Conservation (phyloP, 1,284 basidiomycete genomes). For the Leccinum proximum region DNA sequence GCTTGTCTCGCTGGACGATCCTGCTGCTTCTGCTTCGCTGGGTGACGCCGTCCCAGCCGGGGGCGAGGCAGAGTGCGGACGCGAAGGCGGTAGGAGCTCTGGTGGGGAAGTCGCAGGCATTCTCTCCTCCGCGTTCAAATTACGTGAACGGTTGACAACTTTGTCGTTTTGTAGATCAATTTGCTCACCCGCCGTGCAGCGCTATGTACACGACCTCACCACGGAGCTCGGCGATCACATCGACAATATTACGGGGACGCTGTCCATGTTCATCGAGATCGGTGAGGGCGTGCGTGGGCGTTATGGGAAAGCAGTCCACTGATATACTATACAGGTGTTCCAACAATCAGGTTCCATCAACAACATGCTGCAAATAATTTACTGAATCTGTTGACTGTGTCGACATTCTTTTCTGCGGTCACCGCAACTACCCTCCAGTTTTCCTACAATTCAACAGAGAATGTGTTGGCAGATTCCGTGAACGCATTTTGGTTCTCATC, state of each 20-base stretch:
- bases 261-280: conserved; percentile 53
- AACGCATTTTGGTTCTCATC: conserved; percentile 64
- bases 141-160: conserved; percentile 33
- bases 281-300: conserved; percentile 34
- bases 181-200: conserved; percentile 49
- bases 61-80: conserved; percentile 22
- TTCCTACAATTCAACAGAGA: conserved; percentile 35
- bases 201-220: conserved; percentile 52
- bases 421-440: conserved; percentile 55
- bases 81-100: conserved; percentile 10
- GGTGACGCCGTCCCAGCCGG: neutral
- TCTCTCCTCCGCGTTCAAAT: conserved; percentile 33
- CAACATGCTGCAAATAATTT: conserved; percentile 50
- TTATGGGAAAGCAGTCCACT: conserved; percentile 15
- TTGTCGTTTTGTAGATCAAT: conserved; percentile 39
- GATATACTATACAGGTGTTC: conserved; percentile 44
- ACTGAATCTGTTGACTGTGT: conserved; percentile 54
- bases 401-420: conserved; percentile 61
- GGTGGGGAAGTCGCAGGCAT: conserved; percentile 21
- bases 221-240: conserved; percentile 53
- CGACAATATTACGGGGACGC: conserved; percentile 47
- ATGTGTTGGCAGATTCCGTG: conserved; percentile 38
- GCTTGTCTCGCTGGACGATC: conserved; percentile 1
- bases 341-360: conserved; percentile 59
- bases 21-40: conserved; percentile 9